Conservation (phyloP, 768 basidiomycete genomes). For the Boletus insuetus region DNA sequence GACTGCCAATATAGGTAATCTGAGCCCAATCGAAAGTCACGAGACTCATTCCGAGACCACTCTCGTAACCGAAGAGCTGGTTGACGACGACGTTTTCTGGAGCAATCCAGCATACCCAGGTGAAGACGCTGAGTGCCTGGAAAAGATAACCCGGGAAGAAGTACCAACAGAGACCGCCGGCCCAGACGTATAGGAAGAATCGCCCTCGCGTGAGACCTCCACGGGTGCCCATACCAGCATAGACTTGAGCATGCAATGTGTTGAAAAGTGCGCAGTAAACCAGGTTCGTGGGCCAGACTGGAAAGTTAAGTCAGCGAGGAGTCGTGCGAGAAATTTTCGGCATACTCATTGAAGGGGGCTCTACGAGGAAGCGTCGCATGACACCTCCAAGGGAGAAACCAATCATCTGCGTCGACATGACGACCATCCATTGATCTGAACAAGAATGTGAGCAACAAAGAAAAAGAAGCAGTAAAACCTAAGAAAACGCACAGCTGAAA, state of each 20-base stretch:
- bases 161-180: constrained; percentile 44
- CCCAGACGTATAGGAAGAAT: constrained; percentile 49
- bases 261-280: constrained; percentile 75
- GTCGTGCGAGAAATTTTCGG: neutral
- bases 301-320: constrained; percentile 21
- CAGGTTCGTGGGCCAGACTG: constrained; percentile 73
- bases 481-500: constrained; percentile 41
- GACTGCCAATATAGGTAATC: constrained; percentile 57
- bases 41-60: constrained; percentile 64
- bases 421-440: constrained; percentile 56
- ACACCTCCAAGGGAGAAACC: constrained; percentile 62
- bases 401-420: constrained; percentile 72
- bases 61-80: constrained; percentile 67
- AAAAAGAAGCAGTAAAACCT: neutral
- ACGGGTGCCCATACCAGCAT: constrained; percentile 41
- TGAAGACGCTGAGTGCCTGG: constrained; percentile 61
- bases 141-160: constrained; percentile 76
- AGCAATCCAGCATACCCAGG: constrained; percentile 63
- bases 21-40: constrained; percentile 82
- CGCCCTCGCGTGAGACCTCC: constrained; percentile 50
- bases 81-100: constrained; percentile 70
- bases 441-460: neutral
- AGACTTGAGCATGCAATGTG: constrained; percentile 62
- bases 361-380: constrained; percentile 59
- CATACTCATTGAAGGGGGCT: constrained; percentile 64